Conservation (phyloP, 1,284 basidiomycete species). For the Pisolithus thermaeus region DNA sequence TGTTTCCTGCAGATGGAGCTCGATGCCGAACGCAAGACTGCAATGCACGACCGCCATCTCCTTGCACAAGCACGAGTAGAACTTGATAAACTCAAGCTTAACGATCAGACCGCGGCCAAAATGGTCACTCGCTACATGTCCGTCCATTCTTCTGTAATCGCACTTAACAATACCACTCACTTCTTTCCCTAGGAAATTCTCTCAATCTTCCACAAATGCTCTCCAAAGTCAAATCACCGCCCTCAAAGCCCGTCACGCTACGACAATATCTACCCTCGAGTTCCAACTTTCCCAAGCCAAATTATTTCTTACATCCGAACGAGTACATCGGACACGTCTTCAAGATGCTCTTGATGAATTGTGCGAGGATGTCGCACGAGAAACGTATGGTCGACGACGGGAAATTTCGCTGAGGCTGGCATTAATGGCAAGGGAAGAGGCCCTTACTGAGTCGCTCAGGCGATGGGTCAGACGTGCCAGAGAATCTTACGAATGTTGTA, state of each 20-base stretch:
- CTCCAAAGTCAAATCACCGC: constrained; percentile 63
- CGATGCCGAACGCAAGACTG: constrained; percentile 41
- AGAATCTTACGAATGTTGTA: constrained; percentile 31
- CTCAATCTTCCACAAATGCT: constrained; percentile 69
- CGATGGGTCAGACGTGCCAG: constrained; percentile 49
- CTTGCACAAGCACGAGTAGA: constrained; percentile 47
- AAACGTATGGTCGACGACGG: constrained; percentile 68
- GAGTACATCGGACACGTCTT: constrained; percentile 43
- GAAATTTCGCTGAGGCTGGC: constrained; percentile 69
- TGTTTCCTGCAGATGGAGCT: constrained; percentile 37
- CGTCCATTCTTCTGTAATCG: constrained; percentile 14
- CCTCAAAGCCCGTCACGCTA: constrained; percentile 55
- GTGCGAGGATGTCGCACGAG: constrained; percentile 66
- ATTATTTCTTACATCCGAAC: constrained; percentile 39
- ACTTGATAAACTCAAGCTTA: constrained; percentile 56
- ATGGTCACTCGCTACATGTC: constrained; percentile 89
- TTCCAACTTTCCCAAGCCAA: constrained; percentile 40
- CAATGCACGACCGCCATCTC: constrained; percentile 38
- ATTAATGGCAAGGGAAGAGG: constrained; percentile 65
- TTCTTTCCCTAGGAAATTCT: constrained; percentile 62
- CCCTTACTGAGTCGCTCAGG: constrained; percentile 47
- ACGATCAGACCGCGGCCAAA: constrained; percentile 74
- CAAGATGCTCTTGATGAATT: constrained; percentile 66
- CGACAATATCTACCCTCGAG: constrained; percentile 55
- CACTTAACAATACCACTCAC: not conserved